Percentiles rank a stretch among this genome's conserved stretches.
Evolutionary conservation across 495 filamentous ascomycete species (phyloP).

Genomic region (Neurospora pannonica): DNA sequence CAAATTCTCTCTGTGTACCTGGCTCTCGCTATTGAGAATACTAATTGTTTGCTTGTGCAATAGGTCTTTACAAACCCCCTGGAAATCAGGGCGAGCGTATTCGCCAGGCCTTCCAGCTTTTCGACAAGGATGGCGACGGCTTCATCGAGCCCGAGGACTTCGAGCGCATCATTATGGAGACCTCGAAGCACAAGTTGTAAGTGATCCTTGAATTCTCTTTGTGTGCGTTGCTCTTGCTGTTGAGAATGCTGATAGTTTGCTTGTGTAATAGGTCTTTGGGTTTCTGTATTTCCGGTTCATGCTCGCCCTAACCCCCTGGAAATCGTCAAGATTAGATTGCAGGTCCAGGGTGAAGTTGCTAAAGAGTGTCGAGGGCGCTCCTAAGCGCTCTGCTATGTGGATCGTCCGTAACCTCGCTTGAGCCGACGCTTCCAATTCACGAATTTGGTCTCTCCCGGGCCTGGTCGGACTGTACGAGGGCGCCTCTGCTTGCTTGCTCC

Average conservation of each 20-base stretch:
- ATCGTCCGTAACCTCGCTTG: constrained; percentile 72
- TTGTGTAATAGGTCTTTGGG: constrained; percentile 58
- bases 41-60: constrained; percentile 5
- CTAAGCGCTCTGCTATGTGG: constrained; percentile 88
- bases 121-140: constrained; percentile 92
- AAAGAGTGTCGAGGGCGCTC: constrained; percentile 80
- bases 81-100: constrained; percentile 97
- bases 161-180: constrained; percentile 89
- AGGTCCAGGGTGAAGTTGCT: constrained; percentile 91
- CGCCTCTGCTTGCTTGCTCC: constrained; percentile 87
- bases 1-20: background rate
- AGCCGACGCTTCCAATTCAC: background rate
- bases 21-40: background rate
- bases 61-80: constrained; percentile 95
- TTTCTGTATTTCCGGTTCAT: too few relatives aligned
- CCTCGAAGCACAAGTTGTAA: constrained; percentile 74
- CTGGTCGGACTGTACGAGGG: constrained; percentile 93
- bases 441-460: constrained; percentile 30
- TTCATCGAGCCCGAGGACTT: constrained; percentile 95
- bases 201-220: constrained; percentile 99
- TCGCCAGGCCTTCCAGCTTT: constrained; percentile 82
- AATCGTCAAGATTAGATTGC: constrained; percentile 97
- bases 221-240: constrained; percentile 82
- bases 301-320: constrained; percentile 71
- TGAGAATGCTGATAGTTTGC: constrained; percentile 24